These are phyloP conservation scores for Madurella mycetomatis DNA, from an alignment of 2,329 filamentous ascomycete genomes.

Conservation along the genomic window DNA sequence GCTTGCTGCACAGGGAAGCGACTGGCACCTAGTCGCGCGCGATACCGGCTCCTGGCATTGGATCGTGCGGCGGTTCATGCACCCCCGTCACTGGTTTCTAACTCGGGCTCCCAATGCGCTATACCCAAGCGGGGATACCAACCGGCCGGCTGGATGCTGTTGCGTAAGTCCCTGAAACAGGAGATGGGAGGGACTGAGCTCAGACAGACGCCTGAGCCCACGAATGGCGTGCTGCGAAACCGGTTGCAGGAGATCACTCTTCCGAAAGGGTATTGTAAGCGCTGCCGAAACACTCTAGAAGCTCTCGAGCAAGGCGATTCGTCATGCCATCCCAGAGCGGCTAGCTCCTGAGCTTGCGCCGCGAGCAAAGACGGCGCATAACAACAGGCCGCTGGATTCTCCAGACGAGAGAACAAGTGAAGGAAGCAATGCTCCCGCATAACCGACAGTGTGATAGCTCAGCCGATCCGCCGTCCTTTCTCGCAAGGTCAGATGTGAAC, in stretches of 20 bases:
- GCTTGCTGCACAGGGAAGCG: background rate
- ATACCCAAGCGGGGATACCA: conserved; percentile 10
- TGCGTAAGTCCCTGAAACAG: conserved; percentile 19
- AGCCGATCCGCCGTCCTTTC: background rate
- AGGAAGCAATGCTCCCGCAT: conserved; percentile 4
- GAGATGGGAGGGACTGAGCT: conserved; percentile 3
- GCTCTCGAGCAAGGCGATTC: conserved; percentile 10
- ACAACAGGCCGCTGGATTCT: too few species aligned
- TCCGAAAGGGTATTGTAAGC: background rate
- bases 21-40: conserved; percentile 19
- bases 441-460: background rate
- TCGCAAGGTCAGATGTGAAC: conserved; percentile 1
- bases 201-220: background rate
- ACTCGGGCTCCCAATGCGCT: conserved; percentile 14
- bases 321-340: conserved; percentile 1
- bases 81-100: conserved; percentile 6
- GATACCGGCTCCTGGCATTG: conserved; percentile 19
- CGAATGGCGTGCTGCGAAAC: conserved; percentile 10
- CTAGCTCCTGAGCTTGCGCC: conserved; percentile 7
- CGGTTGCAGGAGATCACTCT: conserved; percentile 3
- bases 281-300: conserved; percentile 20
- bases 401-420: background rate
- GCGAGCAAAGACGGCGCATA: background rate
- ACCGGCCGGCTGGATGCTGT: conserved; percentile 18
- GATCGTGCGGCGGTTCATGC: conserved; percentile 22